Evolutionary conservation across 495 filamentous ascomycete genomes (phyloP), one percentile per base, ranked within the genome.

Genomic region (Podospora anserina): DNA sequence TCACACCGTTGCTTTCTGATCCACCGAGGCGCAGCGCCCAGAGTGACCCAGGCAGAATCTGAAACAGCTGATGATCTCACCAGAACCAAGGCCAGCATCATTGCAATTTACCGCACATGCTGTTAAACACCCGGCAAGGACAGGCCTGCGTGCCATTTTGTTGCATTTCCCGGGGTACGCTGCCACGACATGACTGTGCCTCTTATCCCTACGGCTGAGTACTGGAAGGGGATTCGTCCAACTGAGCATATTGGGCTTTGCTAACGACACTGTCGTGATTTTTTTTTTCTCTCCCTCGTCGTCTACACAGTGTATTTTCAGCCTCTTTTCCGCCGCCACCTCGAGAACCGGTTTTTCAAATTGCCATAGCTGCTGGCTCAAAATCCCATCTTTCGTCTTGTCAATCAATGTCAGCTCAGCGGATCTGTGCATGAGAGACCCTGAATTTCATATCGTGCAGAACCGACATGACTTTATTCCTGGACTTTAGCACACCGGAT

Each of bases 41-140:
- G 56, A 57, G 68, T 26, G 19, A 58, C 55, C 55, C n/a, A 20
- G 49, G 68, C 68, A 69, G 63, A 62, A 66, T 69, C 68, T 69
- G 68, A 69, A 69, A 69, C 68, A 69, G 28, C 30, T 63, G 34
- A 63, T 69, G 58, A 69, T 61, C 39, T 69, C 68, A 69, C 66
- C 59, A 58, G 55, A 58, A 26, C 49, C 57, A 0, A 58, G 68
- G 63, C 16, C 5, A 28, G 16, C 16, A n/a, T 32, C 23, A 39
- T 26, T 20, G 18, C 16, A 58, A 26, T 58, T 58, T 58, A 58
- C 23, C 23, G 55, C 55, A 53, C 63, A 54, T 20, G 34, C 13
- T 58, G 55, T 23, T 20, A 57, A 23, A n/a, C 18, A 57, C 18
- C 54, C 16, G 6, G 23, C 55, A 58, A 58, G 55, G n/a, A 58